Percentiles rank a stretch among this genome's conserved stretches.
Evolutionary conservation across 1,139 yeast genomes (phyloP).

Genomic region (Taphrina betulina): DNA sequence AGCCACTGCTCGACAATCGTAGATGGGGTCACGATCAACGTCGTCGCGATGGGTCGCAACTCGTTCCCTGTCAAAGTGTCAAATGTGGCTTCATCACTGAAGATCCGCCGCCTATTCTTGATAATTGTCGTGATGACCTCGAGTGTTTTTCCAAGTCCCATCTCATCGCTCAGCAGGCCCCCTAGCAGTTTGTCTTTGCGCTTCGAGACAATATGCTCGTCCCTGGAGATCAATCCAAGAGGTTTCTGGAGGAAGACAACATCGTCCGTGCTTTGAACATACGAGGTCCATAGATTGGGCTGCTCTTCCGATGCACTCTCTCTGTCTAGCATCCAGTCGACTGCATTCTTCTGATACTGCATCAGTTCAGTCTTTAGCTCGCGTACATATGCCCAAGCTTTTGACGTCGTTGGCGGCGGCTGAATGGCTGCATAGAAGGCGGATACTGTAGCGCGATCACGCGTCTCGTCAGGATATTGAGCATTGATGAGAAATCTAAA

Average conservation of each 20-base stretch:
- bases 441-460: conserved; percentile 10
- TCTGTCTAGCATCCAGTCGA: conserved; percentile 35
- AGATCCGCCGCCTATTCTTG: conserved; percentile 55
- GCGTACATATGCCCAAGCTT: not conserved
- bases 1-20: conserved; percentile 83
- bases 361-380: conserved; percentile 33
- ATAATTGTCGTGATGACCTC: conserved; percentile 69
- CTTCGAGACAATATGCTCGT: not conserved
- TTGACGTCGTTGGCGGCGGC: conserved; percentile 11
- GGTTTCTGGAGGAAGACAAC: conserved; percentile 9
- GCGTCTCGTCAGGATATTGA: conserved; percentile 8
- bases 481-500: conserved; percentile 1
- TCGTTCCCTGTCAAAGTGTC: conserved; percentile 53
- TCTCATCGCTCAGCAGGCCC: conserved; percentile 47
- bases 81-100: conserved; percentile 34
- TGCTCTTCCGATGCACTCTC: conserved; percentile 17
- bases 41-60: conserved; percentile 61
- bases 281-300: conserved; percentile 17
- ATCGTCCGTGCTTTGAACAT: not conserved
- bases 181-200: conserved; percentile 23
- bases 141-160: conserved; percentile 95
- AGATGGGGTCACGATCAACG: conserved; percentile 80
- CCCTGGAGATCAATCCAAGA: conserved; percentile 6
- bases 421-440: conserved; percentile 1
- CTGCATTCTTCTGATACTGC: conserved; percentile 35